Conservation (phyloP, 352 stramenopile genomes). For the Phytopythium cucurbitacearum region DNA sequence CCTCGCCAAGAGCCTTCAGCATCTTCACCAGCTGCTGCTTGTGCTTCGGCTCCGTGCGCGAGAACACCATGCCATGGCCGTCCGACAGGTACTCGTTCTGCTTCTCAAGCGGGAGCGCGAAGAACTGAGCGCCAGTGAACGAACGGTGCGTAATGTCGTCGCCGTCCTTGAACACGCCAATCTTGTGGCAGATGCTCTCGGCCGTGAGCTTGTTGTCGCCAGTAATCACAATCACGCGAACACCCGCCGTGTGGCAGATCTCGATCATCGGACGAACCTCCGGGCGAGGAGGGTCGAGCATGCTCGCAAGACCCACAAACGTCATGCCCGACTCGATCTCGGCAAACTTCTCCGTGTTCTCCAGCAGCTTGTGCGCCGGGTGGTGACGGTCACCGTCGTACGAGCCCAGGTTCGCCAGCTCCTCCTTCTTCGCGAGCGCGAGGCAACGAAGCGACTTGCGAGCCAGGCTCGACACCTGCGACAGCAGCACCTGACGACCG, state of each 20-base stretch:
- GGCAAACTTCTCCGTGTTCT: slow-evolving; percentile 86
- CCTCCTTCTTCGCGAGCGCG: slow-evolving; percentile 95
- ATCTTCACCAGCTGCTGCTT: slow-evolving; percentile 97
- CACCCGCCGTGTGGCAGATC: slow-evolving; percentile 92
- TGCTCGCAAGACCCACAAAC: slow-evolving; percentile 97
- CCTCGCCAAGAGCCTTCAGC: slow-evolving; percentile 93
- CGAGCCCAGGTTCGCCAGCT: slow-evolving; percentile 74
- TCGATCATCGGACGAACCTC: slow-evolving; percentile 96
- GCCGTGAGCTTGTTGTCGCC: slow-evolving; percentile 98
- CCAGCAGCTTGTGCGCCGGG: slow-evolving; percentile 75
- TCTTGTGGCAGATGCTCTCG: slow-evolving; percentile 95
- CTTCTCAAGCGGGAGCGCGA: slow-evolving; percentile 87
- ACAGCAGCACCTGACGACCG: slow-evolving; percentile 83
- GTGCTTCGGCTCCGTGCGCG: slow-evolving; percentile 96
- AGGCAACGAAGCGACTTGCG: slow-evolving; percentile 94
- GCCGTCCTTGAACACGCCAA: slow-evolving; percentile 92
- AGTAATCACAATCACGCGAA: slow-evolving; percentile 99
- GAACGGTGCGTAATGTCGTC: slow-evolving; percentile 87
- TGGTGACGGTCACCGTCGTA: slow-evolving; percentile 87
- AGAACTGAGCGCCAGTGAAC: slow-evolving; percentile 96
- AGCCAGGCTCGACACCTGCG: slow-evolving; percentile 90
- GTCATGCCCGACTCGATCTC: slow-evolving; percentile 96
- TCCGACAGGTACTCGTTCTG: slow-evolving; percentile 89
- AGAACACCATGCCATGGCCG: slow-evolving; percentile 95
- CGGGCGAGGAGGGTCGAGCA: slow-evolving; percentile 97